Base-by-base conservation (phyloP, 805 yeast species). In the Myxozyma melibiosi region DNA sequence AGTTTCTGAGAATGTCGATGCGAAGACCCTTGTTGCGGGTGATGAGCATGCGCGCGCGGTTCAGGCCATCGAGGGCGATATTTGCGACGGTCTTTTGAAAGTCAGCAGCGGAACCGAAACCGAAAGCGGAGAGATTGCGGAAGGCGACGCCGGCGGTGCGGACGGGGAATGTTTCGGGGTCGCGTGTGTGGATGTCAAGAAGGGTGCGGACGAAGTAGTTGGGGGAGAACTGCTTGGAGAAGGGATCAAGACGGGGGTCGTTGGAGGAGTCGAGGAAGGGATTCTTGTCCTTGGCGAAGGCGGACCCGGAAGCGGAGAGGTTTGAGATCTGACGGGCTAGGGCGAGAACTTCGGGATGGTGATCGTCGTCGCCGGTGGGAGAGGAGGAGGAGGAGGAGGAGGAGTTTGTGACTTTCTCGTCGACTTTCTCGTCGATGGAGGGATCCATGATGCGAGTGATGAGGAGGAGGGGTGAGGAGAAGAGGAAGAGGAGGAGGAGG, bases 1-100 rank as follows among this genome's bases (percentile, higher is more conserved):
- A 62, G 76, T 81, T 63, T 72, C 80, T 65, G 72, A 81, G 57
- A 66, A 68, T 55, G 62, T 68, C 53, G 62, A 69, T 58, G 58
- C 66, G 59, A 64, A 67, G 39, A 49, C 49, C 20, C 57, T 60
- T 52, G 56, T 67, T 48, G 25, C 48, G 40, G 31, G 53, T 24
- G 38, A 58, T 31, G 11, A 68, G 64, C 46, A 66, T 67, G 5
- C 53, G 47, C 11, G 77, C 75, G 64, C 69, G 64, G 34, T 67
- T 62, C 24, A 64, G 55, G 28, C 66, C 46, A 30, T 71, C 73
- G 9, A 53, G 28, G 1, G 73, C 73, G 5, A 71, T 60, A 65
- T 83, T 85, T n/a, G 77, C 65, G 3, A 82, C 80, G 2, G 85
- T 85, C 8, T 82, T 72, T 68, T 85, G 90, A 70, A 83, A 86